A percentile compares a stretch with the other conserved stretches of the same genome.
Evolutionary conservation across 768 basidiomycete species (phyloP).

Genomic region (Trametes cingulata): DNA sequence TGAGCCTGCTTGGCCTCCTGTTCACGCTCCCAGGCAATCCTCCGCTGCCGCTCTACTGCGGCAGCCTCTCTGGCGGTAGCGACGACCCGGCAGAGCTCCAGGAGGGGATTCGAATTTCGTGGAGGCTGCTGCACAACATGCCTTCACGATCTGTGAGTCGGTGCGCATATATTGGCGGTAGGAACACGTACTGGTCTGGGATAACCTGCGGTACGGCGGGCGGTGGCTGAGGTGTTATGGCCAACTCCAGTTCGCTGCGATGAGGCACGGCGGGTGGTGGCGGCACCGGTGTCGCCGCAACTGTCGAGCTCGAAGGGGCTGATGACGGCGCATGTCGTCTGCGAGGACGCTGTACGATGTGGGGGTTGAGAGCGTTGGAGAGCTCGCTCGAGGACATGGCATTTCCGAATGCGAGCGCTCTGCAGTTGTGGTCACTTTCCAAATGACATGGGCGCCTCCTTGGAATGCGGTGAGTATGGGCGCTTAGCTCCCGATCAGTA

Average conservation of each 20-base stretch:
- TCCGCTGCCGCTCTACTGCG: conserved; percentile 58
- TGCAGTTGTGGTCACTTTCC: not conserved
- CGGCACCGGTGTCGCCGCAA: conserved; percentile 11
- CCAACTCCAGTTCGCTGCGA: conserved; percentile 65
- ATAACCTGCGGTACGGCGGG: conserved; percentile 26
- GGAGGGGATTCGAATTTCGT: conserved; percentile 42
- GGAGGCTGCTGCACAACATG: conserved; percentile 1
- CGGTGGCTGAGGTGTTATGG: conserved; percentile 44
- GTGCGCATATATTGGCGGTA: not conserved
- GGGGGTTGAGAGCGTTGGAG: conserved; percentile 76
- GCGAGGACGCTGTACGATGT: conserved; percentile 43
- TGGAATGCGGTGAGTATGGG: not conserved
- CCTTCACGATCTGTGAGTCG: conserved; percentile 1
- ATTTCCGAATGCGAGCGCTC: conserved; percentile 9
- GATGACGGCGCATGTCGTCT: conserved; percentile 1
- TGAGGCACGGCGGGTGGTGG: conserved; percentile 51
- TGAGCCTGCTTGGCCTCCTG: conserved; percentile 61
- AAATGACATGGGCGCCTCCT: not conserved
- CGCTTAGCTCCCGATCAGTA: conserved; percentile 6
- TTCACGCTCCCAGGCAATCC: conserved; percentile 68
- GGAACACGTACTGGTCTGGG: conserved; percentile 5
- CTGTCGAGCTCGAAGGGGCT: not conserved
- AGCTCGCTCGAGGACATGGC: conserved; percentile 71
- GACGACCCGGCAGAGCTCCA: conserved; percentile 58
- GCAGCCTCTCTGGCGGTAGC: conserved; percentile 59